Evolutionary conservation across 805 yeast species (phyloP).

Genomic region (Brettanomyces bruxellensis): DNA sequence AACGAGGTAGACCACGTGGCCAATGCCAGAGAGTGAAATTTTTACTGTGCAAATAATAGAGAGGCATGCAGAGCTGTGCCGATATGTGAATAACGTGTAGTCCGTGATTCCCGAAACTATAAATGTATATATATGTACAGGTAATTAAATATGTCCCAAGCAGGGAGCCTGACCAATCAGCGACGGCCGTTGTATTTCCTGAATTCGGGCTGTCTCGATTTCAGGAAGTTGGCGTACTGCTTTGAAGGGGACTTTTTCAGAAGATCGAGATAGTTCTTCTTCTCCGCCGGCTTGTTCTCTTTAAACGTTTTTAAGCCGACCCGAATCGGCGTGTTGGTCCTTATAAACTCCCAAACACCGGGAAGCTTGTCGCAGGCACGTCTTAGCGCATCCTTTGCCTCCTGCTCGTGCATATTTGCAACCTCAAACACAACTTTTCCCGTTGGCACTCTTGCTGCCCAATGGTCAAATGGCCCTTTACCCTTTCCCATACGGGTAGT

Average conservation of each 20-base stretch:
- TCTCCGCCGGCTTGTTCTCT: constrained; percentile 22
- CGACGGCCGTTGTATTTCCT: constrained; percentile 25
- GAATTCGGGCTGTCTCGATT: constrained; percentile 44
- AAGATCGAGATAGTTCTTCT: constrained; percentile 45
- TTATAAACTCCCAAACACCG: constrained; percentile 81
- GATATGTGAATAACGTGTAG: background rate
- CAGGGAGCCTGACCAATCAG: no score
- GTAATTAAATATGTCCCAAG: no score
- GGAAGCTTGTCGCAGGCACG: constrained; percentile 90
- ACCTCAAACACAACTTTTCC: constrained; percentile 90
- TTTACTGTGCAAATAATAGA: constrained; percentile 1
- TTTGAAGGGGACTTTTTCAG: constrained; percentile 55
- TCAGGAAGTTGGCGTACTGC: constrained; percentile 46
- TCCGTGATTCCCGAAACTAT: background rate
- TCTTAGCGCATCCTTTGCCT: constrained; percentile 83
- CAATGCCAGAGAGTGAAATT: no score
- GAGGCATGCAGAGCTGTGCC: background rate
- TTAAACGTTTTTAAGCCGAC: constrained; percentile 57
- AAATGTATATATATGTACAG: constrained; percentile 4
- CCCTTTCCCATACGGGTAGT: constrained; percentile 99
- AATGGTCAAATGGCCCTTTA: constrained; percentile 94
- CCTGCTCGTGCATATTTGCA: constrained; percentile 67
- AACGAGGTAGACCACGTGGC: background rate
- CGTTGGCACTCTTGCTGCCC: constrained; percentile 95
- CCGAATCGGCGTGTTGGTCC: constrained; percentile 51